These are phyloP conservation scores for Tremellales sp. DNA, from an alignment of 1,284 basidiomycete species.

Conservation along the genomic window DNA sequence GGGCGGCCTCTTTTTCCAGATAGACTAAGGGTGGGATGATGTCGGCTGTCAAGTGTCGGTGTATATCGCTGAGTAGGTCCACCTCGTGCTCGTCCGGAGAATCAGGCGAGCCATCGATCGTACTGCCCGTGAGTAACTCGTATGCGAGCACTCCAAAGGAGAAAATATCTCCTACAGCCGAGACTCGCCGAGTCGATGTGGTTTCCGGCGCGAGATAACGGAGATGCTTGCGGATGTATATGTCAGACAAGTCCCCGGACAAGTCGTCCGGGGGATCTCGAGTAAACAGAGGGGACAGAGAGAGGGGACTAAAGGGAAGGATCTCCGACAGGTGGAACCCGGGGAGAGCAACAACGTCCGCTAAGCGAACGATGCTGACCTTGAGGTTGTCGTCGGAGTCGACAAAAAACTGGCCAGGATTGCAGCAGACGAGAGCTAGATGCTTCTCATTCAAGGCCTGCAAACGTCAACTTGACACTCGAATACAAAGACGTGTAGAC, in stretches of 20 bases:
- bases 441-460: conserved; percentile 12
- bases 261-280: conserved; percentile 18
- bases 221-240: conserved; percentile 27
- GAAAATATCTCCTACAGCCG: conserved; percentile 34
- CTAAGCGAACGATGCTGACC: conserved; percentile 7
- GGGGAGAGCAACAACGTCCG: conserved; percentile 17
- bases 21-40: conserved; percentile 22
- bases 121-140: conserved; percentile 34
- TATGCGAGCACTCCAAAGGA: conserved; percentile 40
- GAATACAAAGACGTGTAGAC: conserved; percentile 6
- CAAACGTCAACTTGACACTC: conserved; percentile 9
- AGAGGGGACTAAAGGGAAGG: conserved; percentile 9
- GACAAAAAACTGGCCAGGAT: background rate
- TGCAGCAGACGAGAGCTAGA: background rate
- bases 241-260: conserved; percentile 19
- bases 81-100: conserved; percentile 21
- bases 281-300: conserved; percentile 15
- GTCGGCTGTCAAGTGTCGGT: conserved; percentile 28
- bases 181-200: conserved; percentile 20
- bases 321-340: conserved; percentile 10
- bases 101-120: conserved; percentile 30
- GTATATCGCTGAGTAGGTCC: conserved; percentile 33
- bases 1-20: conserved; percentile 16
- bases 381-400: conserved; percentile 1
- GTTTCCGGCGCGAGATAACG: conserved; percentile 41